A percentile compares a stretch with the other conserved stretches of the same genome.
Conservation (phyloP, 768 basidiomycete species). For the Gyrodon lividus region DNA sequence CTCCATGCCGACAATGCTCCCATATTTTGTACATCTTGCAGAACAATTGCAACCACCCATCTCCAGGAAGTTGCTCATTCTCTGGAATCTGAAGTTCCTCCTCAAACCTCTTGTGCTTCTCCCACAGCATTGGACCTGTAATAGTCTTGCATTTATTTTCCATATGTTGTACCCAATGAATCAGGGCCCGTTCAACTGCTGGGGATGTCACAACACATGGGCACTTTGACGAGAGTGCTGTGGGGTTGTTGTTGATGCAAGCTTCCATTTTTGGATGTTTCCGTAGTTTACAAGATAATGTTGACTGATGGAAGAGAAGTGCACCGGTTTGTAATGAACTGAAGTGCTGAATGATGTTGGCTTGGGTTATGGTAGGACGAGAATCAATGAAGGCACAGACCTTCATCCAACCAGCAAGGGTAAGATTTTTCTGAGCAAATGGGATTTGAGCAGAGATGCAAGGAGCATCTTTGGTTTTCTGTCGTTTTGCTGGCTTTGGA, state of each 20-base stretch:
- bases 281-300: slow-evolving; percentile 2
- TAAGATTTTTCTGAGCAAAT: not conserved
- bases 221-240: slow-evolving; percentile 29
- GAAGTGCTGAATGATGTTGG: slow-evolving; percentile 7
- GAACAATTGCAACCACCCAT: slow-evolving; percentile 3
- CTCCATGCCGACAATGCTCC: slow-evolving; percentile 13
- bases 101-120: slow-evolving; percentile 22
- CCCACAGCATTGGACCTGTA: slow-evolving; percentile 5
- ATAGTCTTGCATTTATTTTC: slow-evolving; percentile 25
- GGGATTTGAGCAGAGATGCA: not conserved
- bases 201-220: slow-evolving; percentile 33
- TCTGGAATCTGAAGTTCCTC: slow-evolving; percentile 28
- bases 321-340: not conserved
- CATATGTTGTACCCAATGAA: slow-evolving; percentile 34
- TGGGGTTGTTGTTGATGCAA: slow-evolving; percentile 15
- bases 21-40: slow-evolving; percentile 1
- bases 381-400: slow-evolving; percentile 9
- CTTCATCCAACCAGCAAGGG: slow-evolving; percentile 9
- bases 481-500: not conserved
- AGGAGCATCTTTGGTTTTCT: not conserved
- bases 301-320: slow-evolving; percentile 10
- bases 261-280: slow-evolving; percentile 8
- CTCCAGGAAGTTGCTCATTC: slow-evolving; percentile 8
- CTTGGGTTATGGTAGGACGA: slow-evolving; percentile 3
- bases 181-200: slow-evolving; percentile 34